phyloP scores from a whole-genome alignment of 257 asterid species.

The Solanum lignicaule region DNA sequence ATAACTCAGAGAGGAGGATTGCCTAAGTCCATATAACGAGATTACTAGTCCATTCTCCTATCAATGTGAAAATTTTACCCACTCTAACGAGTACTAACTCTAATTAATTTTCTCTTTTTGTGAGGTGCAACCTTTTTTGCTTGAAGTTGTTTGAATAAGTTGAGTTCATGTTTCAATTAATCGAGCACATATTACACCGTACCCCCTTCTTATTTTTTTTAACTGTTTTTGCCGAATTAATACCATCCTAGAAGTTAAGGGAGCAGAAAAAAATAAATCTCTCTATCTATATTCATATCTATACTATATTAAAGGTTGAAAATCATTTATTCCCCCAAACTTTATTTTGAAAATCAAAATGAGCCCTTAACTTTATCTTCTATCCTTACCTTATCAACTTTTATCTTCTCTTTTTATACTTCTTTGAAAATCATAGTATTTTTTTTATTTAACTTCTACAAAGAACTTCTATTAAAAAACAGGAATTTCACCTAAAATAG shows the following conservation, averaged over 20 bases:
- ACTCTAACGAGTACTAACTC: neutral
- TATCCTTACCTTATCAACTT: neutral
- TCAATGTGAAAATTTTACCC: neutral
- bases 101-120: neutral
- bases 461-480: too few species aligned
- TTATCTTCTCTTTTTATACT: neutral
- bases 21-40: neutral
- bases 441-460: neutral
- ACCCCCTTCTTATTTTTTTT: neutral
- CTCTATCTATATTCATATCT: too few species aligned
- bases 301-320: too few species aligned
- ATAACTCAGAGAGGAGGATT: neutral
- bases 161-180: neutral
- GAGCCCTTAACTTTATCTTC: too few species aligned
- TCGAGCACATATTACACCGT: neutral
- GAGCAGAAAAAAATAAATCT: too few species aligned
- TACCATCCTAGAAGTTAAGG: too few species aligned
- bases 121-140: neutral
- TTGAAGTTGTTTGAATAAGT: neutral
- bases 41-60: fast-evolving
- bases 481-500: too few species aligned
- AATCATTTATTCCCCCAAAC: too few species aligned
- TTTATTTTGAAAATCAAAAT: too few species aligned
- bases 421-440: too few species aligned
- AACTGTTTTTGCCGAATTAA: neutral